Conservation (phyloP, 108 stramenopile species). For the Epipyxis sp. region DNA sequence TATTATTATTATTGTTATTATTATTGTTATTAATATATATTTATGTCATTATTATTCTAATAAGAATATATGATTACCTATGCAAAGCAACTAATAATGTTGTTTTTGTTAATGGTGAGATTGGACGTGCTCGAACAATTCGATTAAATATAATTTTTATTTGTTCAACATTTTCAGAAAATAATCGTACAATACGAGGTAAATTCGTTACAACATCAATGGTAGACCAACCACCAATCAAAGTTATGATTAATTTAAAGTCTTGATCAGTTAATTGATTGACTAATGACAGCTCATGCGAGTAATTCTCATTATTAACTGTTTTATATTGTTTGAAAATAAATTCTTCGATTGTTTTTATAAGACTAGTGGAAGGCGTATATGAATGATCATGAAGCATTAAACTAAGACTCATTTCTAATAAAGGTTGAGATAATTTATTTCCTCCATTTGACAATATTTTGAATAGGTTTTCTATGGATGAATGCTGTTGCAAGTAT, state of each 20-base stretch:
- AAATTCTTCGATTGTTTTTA: neutral
- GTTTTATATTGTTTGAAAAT: neutral
- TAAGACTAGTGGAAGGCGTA: neutral
- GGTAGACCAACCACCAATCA: neutral
- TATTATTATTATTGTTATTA: too few relatives aligned
- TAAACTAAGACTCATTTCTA: neutral
- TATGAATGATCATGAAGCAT: neutral
- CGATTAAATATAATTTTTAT: neutral
- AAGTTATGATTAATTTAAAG: neutral
- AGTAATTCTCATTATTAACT: neutral
- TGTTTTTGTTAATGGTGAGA: neutral
- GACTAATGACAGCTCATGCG: neutral
- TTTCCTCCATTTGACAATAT: too few relatives aligned
- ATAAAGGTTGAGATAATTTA: too few relatives aligned
- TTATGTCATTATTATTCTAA: too few relatives aligned
- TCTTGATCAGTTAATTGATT: neutral
- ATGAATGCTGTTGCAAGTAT: too few relatives aligned
- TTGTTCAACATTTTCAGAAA: neutral
- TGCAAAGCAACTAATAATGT: neutral
- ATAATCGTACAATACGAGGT: neutral
- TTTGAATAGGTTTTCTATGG: too few relatives aligned
- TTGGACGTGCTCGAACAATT: neutral
- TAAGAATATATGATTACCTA: too few relatives aligned
- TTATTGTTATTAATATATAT: too few relatives aligned
- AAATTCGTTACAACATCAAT: neutral